A percentile compares a stretch with the other conserved stretches of the same genome.
Conservation (phyloP, 305 asterid genomes). For the Salvia sclarea region DNA sequence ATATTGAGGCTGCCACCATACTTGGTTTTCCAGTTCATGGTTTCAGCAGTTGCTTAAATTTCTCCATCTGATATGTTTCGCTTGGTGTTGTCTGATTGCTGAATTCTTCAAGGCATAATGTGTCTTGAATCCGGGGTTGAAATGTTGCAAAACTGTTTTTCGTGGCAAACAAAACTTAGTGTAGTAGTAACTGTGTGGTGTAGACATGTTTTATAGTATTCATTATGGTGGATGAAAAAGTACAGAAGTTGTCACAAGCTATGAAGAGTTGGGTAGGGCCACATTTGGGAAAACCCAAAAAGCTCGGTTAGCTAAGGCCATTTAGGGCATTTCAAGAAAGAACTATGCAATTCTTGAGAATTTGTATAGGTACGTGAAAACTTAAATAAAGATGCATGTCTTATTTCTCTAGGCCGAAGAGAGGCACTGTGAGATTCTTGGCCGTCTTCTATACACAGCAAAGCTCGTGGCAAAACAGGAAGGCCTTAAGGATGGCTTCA, state of each 20-base stretch:
- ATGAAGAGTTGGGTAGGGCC: not conserved
- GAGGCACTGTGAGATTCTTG: constrained; percentile 70
- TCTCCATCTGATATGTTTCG: not conserved
- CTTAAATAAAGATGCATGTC: not conserved
- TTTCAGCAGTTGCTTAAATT: not conserved
- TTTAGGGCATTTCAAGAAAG: not conserved
- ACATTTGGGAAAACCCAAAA: not conserved
- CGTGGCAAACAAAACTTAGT: not conserved
- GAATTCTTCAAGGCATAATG: not conserved
- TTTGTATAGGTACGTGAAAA: not conserved
- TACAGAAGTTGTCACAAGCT: not conserved
- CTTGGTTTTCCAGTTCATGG: not conserved
- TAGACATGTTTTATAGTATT: too few relatives aligned
- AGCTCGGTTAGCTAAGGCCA: not conserved
- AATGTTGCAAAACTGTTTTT: not conserved
- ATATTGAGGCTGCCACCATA: not conserved
- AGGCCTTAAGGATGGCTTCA: constrained; percentile 81
- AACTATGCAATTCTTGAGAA: not conserved
- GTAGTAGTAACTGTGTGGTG: not conserved
- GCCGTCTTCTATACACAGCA: constrained; percentile 77
- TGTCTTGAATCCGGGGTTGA: not conserved
- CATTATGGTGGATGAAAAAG: too few relatives aligned
- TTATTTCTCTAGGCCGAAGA: constrained; percentile 63
- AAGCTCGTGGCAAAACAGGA: constrained; percentile 89
- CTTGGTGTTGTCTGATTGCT: not conserved